phyloP scores from a whole-genome alignment of 768 basidiomycete genomes.

The Agaricus blazei region DNA sequence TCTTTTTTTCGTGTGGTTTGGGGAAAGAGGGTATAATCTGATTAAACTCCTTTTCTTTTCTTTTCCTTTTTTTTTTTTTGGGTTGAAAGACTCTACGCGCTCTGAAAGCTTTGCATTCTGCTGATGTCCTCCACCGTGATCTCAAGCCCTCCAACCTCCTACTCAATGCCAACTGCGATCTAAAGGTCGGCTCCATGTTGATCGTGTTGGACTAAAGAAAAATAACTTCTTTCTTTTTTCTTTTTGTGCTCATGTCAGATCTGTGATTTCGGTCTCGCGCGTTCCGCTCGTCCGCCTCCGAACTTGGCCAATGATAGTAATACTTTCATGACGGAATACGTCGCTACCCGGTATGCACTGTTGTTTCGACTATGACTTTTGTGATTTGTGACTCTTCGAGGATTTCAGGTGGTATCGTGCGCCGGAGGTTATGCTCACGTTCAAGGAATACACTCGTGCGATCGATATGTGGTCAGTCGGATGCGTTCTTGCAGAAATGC shows the following conservation, averaged over 20 bases:
- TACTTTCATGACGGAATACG: conserved; percentile 90
- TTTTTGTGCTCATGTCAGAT: conserved; percentile 34
- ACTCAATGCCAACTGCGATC: conserved; percentile 95
- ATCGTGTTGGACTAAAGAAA: too few species aligned
- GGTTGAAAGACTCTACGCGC: conserved; percentile 67
- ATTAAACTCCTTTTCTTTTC: neutral
- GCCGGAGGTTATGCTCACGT: conserved; percentile 97
- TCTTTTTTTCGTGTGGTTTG: neutral
- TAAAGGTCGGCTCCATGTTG: conserved; percentile 58
- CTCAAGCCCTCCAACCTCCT: conserved; percentile 96
- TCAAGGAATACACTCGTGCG: conserved; percentile 89
- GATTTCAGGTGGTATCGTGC: conserved; percentile 86
- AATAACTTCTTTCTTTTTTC: too few species aligned
- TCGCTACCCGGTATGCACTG: conserved; percentile 71
- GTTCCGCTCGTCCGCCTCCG: conserved; percentile 70
- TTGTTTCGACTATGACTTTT: neutral
- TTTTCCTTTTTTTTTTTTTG: too few species aligned
- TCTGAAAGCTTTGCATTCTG: conserved; percentile 93
- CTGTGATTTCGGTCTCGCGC: conserved; percentile 85
- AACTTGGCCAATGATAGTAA: conserved; percentile 67
- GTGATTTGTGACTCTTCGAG: neutral
- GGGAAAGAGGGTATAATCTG: neutral
- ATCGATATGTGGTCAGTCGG: conserved; percentile 89
- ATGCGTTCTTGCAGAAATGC: conserved; percentile 88
- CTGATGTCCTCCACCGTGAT: conserved; percentile 94